Conservation (phyloP, 768 basidiomycete species). For the Boletellus emodensis region DNA sequence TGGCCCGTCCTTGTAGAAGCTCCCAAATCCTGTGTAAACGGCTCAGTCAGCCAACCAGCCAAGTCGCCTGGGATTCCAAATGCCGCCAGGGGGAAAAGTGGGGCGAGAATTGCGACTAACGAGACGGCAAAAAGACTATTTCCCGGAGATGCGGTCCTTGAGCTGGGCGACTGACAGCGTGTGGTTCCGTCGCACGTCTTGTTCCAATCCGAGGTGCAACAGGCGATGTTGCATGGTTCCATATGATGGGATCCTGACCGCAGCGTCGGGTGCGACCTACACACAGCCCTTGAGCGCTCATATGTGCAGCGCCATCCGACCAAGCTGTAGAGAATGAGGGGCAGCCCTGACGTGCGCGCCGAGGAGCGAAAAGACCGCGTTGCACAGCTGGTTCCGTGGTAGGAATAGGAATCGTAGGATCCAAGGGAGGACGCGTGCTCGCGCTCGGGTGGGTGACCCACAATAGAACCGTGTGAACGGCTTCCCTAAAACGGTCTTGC, state of each 20-base stretch:
- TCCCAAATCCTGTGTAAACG: not conserved
- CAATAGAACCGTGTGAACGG: conserved; percentile 37
- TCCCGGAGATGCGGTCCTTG: not conserved
- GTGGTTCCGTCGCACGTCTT: not conserved
- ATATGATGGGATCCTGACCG: not conserved
- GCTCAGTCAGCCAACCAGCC: not conserved
- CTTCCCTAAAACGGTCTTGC: not conserved
- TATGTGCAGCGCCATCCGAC: not conserved
- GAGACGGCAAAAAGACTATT: not conserved
- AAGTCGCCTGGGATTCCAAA: not conserved
- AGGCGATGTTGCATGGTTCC: not conserved
- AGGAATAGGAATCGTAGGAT: too few species aligned
- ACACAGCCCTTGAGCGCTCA: conserved; percentile 7
- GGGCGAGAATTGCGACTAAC: not conserved
- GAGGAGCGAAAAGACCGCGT: too few species aligned
- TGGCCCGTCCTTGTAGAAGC: not conserved
- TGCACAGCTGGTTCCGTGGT: not conserved
- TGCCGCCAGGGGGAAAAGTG: not conserved
- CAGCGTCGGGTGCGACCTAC: not conserved
- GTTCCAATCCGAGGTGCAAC: not conserved
- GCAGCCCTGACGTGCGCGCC: not conserved
- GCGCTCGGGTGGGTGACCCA: not conserved
- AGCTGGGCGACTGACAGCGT: not conserved
- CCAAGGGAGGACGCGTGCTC: too few species aligned
- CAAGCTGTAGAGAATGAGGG: too few species aligned